These are phyloP conservation scores for Liriodendron chinense DNA, from an alignment of 164 flowering plant genomes.

Conservation along the genomic window DNA sequence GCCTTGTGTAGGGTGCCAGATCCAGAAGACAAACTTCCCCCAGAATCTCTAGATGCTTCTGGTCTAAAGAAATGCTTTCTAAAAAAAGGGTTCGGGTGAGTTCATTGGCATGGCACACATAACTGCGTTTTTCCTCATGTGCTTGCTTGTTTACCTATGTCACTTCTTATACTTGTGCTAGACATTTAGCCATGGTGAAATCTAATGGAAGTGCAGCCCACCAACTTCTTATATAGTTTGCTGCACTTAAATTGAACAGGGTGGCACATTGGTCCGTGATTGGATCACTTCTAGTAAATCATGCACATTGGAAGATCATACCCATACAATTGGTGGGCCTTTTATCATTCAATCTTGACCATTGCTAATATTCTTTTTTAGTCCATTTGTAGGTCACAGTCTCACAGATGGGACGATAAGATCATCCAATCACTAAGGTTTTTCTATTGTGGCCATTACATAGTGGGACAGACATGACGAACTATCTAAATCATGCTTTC, in stretches of 20 bases:
- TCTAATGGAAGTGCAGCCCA: not conserved
- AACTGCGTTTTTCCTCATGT: not conserved
- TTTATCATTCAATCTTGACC: too few relatives aligned
- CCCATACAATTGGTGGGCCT: too few relatives aligned
- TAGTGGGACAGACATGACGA: too few relatives aligned
- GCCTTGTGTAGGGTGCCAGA: conserved; percentile 58
- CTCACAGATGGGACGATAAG: too few relatives aligned
- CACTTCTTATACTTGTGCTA: not conserved
- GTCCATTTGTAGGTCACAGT: too few relatives aligned
- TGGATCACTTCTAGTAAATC: not conserved
- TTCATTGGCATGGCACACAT: conserved; percentile 16
- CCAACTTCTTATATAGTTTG: not conserved
- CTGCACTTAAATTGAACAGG: not conserved
- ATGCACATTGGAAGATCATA: not conserved
- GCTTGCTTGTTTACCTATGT: not conserved
- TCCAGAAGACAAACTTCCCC: conserved; percentile 85
- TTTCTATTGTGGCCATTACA: too few relatives aligned
- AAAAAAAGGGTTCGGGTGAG: conserved; percentile 90
- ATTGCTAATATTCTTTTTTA: too few relatives aligned
- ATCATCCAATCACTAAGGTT: too few relatives aligned
- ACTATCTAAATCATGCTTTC: too few relatives aligned
- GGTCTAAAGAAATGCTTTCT: conserved; percentile 68
- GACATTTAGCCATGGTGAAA: too few relatives aligned
- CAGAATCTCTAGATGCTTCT: conserved; percentile 72
- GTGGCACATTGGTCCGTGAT: not conserved